Conservation (phyloP, 305 asterid genomes). For the Solanum aculeatissimum region DNA sequence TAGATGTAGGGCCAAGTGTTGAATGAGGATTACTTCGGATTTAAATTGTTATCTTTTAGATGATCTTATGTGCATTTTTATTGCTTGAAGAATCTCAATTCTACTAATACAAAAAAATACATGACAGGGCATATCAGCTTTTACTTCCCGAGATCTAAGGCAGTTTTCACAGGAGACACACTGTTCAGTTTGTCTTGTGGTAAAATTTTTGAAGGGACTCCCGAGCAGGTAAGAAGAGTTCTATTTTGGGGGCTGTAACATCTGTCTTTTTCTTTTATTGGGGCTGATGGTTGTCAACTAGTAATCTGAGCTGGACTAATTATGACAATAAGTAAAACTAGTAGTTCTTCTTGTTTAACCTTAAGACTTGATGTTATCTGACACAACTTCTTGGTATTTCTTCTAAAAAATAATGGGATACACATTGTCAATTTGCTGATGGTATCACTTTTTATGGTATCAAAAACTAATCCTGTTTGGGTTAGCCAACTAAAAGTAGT, state of each 20-base stretch:
- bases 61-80: background rate
- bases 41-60: background rate
- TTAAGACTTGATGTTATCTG: background rate
- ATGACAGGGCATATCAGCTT: constrained; percentile 77
- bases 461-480: background rate
- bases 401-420: background rate
- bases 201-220: constrained; percentile 87
- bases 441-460: background rate
- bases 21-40: background rate
- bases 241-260: background rate
- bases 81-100: background rate
- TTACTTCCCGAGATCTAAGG: constrained; percentile 75
- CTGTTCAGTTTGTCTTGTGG: constrained; percentile 96
- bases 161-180: constrained; percentile 89
- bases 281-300: background rate
- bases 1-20: background rate
- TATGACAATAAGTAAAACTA: background rate
- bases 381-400: background rate
- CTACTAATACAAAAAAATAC: background rate
- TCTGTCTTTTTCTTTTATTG: background rate
- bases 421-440: background rate
- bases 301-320: background rate
- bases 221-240: constrained; percentile 48
- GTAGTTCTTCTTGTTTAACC: background rate
- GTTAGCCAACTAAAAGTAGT: background rate